phyloP scores from a whole-genome alignment of 345 rosid species.

The Eucalyptus sp. region DNA sequence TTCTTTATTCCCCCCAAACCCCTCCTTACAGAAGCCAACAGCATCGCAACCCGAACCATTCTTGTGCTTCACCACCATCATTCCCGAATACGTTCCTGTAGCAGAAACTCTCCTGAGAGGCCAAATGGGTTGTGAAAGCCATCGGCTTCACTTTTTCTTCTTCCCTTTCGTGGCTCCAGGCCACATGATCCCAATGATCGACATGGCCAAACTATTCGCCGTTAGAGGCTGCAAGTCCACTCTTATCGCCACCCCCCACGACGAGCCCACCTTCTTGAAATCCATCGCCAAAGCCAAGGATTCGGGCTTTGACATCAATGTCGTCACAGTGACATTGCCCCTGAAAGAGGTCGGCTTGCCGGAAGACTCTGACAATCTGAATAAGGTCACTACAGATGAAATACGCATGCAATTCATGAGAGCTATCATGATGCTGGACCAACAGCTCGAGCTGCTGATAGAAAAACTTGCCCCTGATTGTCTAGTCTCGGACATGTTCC shows the following conservation, averaged over 20 bases:
- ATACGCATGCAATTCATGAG: background rate
- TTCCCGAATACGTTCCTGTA: background rate
- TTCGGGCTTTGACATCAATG: constrained; percentile 2
- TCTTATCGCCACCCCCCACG: constrained; percentile 2
- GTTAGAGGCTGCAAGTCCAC: too few species aligned
- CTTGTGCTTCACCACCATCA: background rate
- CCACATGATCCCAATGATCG: too few species aligned
- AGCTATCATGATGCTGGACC: constrained; percentile 1
- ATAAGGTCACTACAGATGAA: background rate
- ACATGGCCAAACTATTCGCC: too few species aligned
- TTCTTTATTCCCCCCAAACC: background rate
- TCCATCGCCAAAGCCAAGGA: background rate
- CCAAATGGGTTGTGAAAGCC: too few species aligned
- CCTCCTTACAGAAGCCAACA: background rate
- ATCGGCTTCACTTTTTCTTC: too few species aligned
- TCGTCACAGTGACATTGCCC: constrained; percentile 3
- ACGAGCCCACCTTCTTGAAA: background rate
- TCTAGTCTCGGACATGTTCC: constrained; percentile 13
- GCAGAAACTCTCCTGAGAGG: background rate
- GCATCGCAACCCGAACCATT: background rate
- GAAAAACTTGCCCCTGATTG: constrained; percentile 3
- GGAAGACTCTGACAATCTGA: background rate
- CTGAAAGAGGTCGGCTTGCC: constrained; percentile 10
- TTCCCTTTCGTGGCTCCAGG: too few species aligned
- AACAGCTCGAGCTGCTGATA: constrained; percentile 9